Conservation (phyloP, 495 filamentous ascomycete genomes). For the Penicillium coffeae region DNA sequence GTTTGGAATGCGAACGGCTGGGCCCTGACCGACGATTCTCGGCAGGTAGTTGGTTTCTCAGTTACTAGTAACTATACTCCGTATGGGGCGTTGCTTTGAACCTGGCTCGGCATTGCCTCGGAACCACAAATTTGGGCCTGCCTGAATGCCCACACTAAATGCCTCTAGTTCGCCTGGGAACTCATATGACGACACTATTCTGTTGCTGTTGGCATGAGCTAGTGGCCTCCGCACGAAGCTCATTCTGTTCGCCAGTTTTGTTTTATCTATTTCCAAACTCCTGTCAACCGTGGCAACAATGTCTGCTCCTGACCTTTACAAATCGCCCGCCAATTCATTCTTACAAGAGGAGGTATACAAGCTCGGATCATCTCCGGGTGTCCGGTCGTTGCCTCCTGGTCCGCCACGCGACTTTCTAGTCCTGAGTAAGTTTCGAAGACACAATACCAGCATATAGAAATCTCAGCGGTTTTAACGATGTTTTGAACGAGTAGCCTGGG, state of each 20-base stretch:
- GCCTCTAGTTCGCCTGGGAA: not conserved
- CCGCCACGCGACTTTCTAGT: conserved; percentile 27
- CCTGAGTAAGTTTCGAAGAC: conserved; percentile 10
- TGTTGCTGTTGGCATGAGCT: not conserved
- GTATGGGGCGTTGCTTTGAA: no score
- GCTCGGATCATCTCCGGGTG: conserved; percentile 22
- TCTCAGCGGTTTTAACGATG: no score
- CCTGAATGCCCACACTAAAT: not conserved
- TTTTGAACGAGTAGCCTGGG: conserved; percentile 12
- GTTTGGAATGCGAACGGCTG: no score
- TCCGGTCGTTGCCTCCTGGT: conserved; percentile 23
- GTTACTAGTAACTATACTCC: no score
- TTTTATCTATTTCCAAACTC: not conserved
- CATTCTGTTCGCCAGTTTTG: not conserved
- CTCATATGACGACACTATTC: conserved; percentile 2
- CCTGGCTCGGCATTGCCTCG: not conserved
- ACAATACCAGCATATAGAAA: no score
- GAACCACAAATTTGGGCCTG: not conserved
- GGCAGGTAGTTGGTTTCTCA: no score
- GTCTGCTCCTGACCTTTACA: conserved; percentile 3
- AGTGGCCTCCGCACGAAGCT: not conserved
- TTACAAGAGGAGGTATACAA: conserved; percentile 29
- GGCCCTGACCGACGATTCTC: no score
- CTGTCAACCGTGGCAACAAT: not conserved
- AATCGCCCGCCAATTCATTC: conserved; percentile 16